Base-by-base conservation (phyloP, 352 stramenopile species). In the Phytophthora uliginosa region DNA sequence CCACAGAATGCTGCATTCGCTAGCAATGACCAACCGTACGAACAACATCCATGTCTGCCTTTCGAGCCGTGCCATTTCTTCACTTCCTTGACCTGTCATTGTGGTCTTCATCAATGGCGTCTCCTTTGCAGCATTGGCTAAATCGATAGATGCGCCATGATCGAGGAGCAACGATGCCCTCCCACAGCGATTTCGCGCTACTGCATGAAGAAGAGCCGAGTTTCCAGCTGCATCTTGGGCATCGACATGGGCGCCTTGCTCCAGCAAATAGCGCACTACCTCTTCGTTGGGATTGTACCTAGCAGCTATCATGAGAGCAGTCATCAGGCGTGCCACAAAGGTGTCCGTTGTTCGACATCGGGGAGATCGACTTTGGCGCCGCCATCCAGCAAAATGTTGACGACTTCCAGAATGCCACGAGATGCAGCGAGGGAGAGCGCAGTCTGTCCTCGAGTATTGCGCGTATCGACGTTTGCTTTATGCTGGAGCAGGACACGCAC, bases 331-430 rank as follows among this genome's bases (percentile, higher is more conserved):
- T 57, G 51, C 51, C 22, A 36, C 51, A 57, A 36, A 6, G 51
- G 22, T 20, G 51, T 57, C 13, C 15, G 26, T 24, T 57, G 51
- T 8, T 57, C 51, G 22, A 12, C 22, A 22, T 57, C 51, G 0
- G 51, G n/a, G 0, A 57, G 51, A 17, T 57, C 51, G 7, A 57
- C n/a, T 22, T 33, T 57, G 51, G 51, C 51, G 20, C 51, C 51
- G 24, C 24, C 22, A 40, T 38, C 26, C 15, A 57, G 26, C 26
- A 57, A 57, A 24, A 22, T 57, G 6, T 38, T n/a, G 7, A 40
- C 51, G 15, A 57, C 51, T 5, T 57, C 51, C 10, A 36, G 15
- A 13, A 38, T 18, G 3, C 51, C 51, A 12, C 22, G 51, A 57
- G 17, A 57, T 36, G 51, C 22, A 17, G 51, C 51, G 17, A 57